phyloP scores from a whole-genome alignment of 805 yeast species.

The Scheffersomyces ergatensis region DNA sequence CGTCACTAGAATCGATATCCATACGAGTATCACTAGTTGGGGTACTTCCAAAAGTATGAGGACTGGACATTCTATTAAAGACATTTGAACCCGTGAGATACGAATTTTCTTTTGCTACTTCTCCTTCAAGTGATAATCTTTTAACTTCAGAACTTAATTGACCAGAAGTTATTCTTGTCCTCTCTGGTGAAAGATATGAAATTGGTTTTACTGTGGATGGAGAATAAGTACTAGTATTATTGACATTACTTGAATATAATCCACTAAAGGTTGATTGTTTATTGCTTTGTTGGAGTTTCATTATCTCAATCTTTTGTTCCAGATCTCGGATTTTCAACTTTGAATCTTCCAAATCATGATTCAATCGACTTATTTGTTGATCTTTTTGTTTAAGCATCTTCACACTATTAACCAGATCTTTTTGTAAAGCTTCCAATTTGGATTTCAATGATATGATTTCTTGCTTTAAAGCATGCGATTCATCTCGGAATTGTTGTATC shows the following conservation, averaged over 20 bases:
- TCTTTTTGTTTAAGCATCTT: slow-evolving; percentile 65
- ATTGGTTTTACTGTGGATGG: neutral
- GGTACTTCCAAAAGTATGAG: slow-evolving; percentile 22
- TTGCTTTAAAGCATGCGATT: slow-evolving; percentile 12
- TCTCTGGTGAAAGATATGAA: slow-evolving; percentile 1
- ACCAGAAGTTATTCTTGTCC: slow-evolving; percentile 23
- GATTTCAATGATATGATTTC: slow-evolving; percentile 22
- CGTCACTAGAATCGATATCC: slow-evolving; percentile 48
- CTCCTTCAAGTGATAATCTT: slow-evolving; percentile 34
- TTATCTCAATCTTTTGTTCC: slow-evolving; percentile 43
- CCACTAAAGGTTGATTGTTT: neutral
- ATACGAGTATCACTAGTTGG: slow-evolving; percentile 10
- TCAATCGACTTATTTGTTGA: slow-evolving; percentile 59
- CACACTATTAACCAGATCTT: slow-evolving; percentile 49
- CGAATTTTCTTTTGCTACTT: neutral
- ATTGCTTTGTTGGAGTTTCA: slow-evolving; percentile 21
- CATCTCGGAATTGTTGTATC: slow-evolving; percentile 20
- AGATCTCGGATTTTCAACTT: slow-evolving; percentile 51
- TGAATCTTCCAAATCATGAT: slow-evolving; percentile 60
- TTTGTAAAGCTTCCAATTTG: slow-evolving; percentile 41
- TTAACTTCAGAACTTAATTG: slow-evolving; percentile 42
- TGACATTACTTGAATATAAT: neutral
- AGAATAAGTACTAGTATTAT: neutral
- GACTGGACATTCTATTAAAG: slow-evolving; percentile 11
- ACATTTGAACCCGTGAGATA: slow-evolving; percentile 1